Base-by-base conservation (phyloP, 2,329 filamentous ascomycete genomes). In the Trichophyton verrucosum region DNA sequence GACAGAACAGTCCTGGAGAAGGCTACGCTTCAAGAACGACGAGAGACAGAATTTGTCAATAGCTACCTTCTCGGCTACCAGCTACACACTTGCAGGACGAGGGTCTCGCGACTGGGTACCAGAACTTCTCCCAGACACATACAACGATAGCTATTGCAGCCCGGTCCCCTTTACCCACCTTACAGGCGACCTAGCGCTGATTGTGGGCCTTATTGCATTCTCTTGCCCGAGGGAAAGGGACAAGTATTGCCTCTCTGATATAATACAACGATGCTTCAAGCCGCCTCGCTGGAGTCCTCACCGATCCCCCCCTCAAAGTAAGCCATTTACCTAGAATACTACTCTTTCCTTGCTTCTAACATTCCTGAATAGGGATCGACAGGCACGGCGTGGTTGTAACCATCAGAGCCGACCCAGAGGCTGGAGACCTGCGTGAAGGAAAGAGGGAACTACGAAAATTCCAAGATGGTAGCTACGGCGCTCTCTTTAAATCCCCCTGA, bases 181-280 rank as follows among this genome's bases (percentile, higher is more conserved):
- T 55, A 61, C 60, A 8, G 68, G 68, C 17, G 57, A 62, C 13
- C 60, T 70, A 1, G 36, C 66, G 2, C 46, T 70, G 1, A 61
- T 70, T 5, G 49, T 69, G 24, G 66, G 62, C 4, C 62, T 70
- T 30, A 64, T 65, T 24, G 66, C 65, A 8, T 68, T 68, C 55
- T 64, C 66, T 3, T 60, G 59, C 15, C 56, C 57, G 13, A 58
- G 57, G 22, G 33, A 33, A 15, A 17, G 22, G 1, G 53, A 63
- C 33, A 3, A 1, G 1, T 5, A 2, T 4, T 55, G 47, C 0
- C 22, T 62, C 6, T 2, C 61, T 13, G 15, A 24, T 3, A 44
- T 59, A 3, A 65, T 66, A 30, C 13, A 46, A 24, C 17, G 1
- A 3, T 65, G 42, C 44, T 61, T 69, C 17, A 59, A 33, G 36